Conservation (phyloP, 306 rosid genomes). For the Sesbania bispinosa region DNA sequence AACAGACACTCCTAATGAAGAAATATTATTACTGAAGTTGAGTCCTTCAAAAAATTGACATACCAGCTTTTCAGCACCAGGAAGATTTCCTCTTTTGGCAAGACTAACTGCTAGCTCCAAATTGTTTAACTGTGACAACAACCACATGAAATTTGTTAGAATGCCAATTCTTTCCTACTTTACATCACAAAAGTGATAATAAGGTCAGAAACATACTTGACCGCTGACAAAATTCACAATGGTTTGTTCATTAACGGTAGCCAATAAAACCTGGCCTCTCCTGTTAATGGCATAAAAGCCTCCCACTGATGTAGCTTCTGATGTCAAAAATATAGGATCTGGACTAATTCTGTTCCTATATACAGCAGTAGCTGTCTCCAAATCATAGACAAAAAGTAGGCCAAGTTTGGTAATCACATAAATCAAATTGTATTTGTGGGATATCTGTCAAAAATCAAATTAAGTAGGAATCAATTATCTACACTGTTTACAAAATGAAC, state of each 20-base stretch:
- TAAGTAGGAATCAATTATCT: conserved; percentile 23
- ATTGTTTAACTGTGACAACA: conserved; percentile 72
- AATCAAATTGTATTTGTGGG: conserved; percentile 92
- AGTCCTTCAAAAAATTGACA: conserved; percentile 15
- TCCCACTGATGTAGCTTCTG: conserved; percentile 91
- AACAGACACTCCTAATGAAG: background rate
- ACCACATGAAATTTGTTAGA: conserved; percentile 10
- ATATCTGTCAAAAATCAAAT: conserved; percentile 63
- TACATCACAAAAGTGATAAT: conserved; percentile 11
- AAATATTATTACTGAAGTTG: conserved; percentile 3
- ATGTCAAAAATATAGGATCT: conserved; percentile 95
- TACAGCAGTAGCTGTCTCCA: conserved; percentile 99
- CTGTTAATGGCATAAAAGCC: conserved; percentile 98
- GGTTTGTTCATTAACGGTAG: conserved; percentile 96
- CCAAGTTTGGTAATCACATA: conserved; percentile 99
- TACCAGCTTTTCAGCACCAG: conserved; percentile 99
- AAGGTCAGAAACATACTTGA: conserved; percentile 56
- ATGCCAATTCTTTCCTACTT: background rate
- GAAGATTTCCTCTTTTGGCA: conserved; percentile 99
- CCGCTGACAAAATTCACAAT: conserved; percentile 95
- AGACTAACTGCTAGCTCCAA: conserved; percentile 98
- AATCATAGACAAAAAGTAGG: conserved; percentile 88
- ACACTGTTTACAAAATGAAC: background rate
- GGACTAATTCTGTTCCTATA: conserved; percentile 99
- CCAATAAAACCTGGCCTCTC: conserved; percentile 97